Evolutionary conservation across 805 yeast species (phyloP), one percentile per base, ranked within the genome.

Genomic region (Metschnikowia chrysomelidarum): DNA sequence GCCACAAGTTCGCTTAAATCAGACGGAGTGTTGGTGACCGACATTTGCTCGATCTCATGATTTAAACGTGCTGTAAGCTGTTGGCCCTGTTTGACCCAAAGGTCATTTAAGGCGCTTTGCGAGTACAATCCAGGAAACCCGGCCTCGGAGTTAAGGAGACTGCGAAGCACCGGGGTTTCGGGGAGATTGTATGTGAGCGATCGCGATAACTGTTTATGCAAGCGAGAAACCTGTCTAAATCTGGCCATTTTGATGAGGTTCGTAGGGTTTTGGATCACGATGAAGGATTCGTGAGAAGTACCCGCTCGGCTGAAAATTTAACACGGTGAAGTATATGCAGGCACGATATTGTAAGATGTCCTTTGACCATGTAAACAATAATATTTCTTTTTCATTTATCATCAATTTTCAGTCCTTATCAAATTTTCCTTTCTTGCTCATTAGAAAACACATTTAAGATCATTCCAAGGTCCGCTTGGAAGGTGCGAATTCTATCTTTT

Each of bases 81-180:
- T 3, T 58, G 56, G 3, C 70, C 62, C 47, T 78, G 67, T 15
- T 66, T 60, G 43, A 59, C 67, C 76, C 80, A 78, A 3, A 75
- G 69, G 39, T 67, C 73, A 10, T 69, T 51, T n/a, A 78, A 50
- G 7, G 79, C 77, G 27, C 62, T 43, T 1, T 64, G 32, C 3
- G 78, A 66, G 37, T 73, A 64, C 4, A 79, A 54, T 2, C 84
- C 84, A 1, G 62, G 58, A 15, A 78, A 60, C 9, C 77, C 77
- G 1, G 50, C 13, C 21, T 30, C 27, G 18, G 54, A 40, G 11
- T 57, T 44, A 32, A 52, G 56, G 21, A 62, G 38, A 4, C 53
- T 43, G 20, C 66, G 67, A 30, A 67, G 49, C 11, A 56, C 41
- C 27, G 56, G 43, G 12, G 64, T 54, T 24, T 53, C 46, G 7